Evolutionary conservation across 148 eudicot species (phyloP), one percentile per base, ranked within the genome.

Genomic region (Dianthus caryophyllus): DNA sequence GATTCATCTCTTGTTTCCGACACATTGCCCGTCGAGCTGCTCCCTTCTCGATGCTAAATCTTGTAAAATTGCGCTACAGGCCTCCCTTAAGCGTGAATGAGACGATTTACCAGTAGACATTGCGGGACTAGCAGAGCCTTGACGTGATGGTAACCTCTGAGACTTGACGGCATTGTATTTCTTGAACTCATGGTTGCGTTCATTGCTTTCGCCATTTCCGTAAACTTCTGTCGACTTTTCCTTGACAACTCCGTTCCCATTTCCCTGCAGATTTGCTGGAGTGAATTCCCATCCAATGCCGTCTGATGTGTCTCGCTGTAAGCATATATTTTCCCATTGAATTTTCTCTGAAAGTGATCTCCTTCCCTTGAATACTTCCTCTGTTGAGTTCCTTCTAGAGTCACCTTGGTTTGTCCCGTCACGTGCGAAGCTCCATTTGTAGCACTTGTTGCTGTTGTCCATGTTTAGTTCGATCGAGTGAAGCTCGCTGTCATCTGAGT

Each of bases 381-480:
- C 84, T 9, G 74, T 69, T 1, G 92, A 78, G 11, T 55, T 71
- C 74, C 83, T 80, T 75, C 83, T 81, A 6, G 85, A 74, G 49
- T 82, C 97, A 30, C 54, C 64, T 44, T 69, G 75, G 30, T 71
- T 71, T n/a, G 62, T 51, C 30, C 72, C 85, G 59, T 74, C 80
- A 61, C 68, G 48, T 25, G 66, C 77, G 26, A 75, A 78, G 65
- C 75, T 76, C 89, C 91, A 91, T 53, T 79, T 77, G 61, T 71
- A 83, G 77, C 71, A 79, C 73, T 78, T 87, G 63, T 73, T 76
- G 16, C 71, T 66, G 62, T 74, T 74, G 46, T 84, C 89, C 89
- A 86, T 68, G 75, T 76, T 88, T 64, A 91, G 46, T 64, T 91
- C 97, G n/a, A 91, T 91, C 2, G 95, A 88, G 49, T 86, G 95